Percentiles rank a stretch among this genome's conserved stretches.
These are phyloP conservation scores for Gaultheria prostrata DNA, from an alignment of 148 eudicot species.

Conservation along the genomic window DNA sequence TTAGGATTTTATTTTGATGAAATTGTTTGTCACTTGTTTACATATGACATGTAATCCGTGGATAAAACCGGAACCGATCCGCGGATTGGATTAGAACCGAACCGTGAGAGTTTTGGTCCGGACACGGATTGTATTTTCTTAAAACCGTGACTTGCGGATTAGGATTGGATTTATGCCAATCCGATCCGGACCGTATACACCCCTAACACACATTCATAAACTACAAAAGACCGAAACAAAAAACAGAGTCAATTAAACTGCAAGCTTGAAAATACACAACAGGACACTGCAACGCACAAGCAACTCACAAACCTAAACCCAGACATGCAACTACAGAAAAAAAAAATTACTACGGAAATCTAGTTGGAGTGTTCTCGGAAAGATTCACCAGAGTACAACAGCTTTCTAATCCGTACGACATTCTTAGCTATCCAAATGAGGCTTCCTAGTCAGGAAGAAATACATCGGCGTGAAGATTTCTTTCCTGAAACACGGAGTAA, in stretches of 20 bases:
- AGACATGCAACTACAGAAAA: not conserved
- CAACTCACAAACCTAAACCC: not conserved
- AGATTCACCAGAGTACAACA: not conserved
- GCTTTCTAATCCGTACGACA: not conserved
- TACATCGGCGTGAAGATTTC: slow-evolving; percentile 90
- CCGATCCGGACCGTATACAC: no score
- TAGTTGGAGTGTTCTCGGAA: not conserved
- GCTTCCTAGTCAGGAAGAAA: slow-evolving; percentile 80
- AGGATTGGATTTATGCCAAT: no score
- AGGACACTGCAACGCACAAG: not conserved
- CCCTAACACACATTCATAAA: not conserved
- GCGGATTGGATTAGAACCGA: no score
- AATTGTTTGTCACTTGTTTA: no score
- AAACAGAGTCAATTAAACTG: not conserved
- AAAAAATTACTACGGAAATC: not conserved
- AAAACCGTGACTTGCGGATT: no score
- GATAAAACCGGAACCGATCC: no score
- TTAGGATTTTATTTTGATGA: no score
- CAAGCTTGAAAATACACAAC: not conserved
- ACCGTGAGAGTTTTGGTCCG: no score
- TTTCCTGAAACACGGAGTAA: slow-evolving; percentile 47
- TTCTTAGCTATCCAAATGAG: slow-evolving; percentile 23
- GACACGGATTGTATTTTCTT: no score
- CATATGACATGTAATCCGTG: no score
- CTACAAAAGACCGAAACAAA: not conserved